Conservation (phyloP, 2,329 filamentous ascomycete genomes). For the Paecilomyces formosus region DNA sequence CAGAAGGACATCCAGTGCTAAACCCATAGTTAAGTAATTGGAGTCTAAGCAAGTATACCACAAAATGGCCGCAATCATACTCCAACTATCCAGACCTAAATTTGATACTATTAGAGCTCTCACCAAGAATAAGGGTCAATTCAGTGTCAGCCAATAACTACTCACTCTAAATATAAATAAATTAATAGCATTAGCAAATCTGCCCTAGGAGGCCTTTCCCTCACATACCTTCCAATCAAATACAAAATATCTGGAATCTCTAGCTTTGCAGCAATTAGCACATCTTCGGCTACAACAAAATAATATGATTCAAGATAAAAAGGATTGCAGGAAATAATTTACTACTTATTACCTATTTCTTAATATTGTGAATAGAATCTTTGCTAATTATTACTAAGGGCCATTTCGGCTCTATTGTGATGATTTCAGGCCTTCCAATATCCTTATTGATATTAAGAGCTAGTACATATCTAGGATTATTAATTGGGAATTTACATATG, state of each 20-base stretch:
- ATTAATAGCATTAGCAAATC: too few relatives aligned
- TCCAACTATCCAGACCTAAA: background rate
- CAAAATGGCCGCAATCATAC: background rate
- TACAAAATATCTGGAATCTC: too few relatives aligned
- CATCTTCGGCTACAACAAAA: slow-evolving; percentile 16
- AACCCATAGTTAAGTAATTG: background rate
- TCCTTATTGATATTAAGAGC: slow-evolving; percentile 14
- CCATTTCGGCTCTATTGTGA: slow-evolving; percentile 22
- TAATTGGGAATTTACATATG: slow-evolving; percentile 22
- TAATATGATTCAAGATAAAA: slow-evolving; percentile 13
- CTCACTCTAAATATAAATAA: too few relatives aligned
- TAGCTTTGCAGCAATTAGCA: too few relatives aligned
- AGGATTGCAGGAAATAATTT: slow-evolving; percentile 19
- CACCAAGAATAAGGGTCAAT: background rate
- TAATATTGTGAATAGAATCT: slow-evolving; percentile 11
- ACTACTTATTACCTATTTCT: slow-evolving; percentile 16
- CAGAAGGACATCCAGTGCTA: background rate
- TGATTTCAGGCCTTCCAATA: slow-evolving; percentile 20
- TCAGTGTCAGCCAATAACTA: background rate
- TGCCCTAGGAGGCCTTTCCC: too few relatives aligned
- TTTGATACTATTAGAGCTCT: background rate
- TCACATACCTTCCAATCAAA: too few relatives aligned
- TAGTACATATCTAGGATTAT: slow-evolving; percentile 14
- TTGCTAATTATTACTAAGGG: slow-evolving; percentile 10
- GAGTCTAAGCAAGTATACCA: background rate